Evolutionary conservation across 2,329 filamentous ascomycete species (phyloP).

Genomic region (Fonsecaea monophora): DNA sequence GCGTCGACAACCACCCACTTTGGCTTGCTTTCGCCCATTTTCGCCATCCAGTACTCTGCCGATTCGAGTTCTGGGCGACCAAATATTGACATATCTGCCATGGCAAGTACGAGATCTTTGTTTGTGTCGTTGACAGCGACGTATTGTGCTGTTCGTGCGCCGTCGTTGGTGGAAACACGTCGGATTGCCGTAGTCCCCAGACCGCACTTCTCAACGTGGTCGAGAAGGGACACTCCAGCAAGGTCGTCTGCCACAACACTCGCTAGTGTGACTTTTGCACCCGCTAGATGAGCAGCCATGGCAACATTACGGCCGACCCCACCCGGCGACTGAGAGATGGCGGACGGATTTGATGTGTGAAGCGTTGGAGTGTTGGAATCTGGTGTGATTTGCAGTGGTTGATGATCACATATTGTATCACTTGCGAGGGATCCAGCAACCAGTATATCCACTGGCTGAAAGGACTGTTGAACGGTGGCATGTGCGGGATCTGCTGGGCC

Average conservation of each 20-base stretch:
- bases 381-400: slow-evolving; percentile 52
- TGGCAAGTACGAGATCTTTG: slow-evolving; percentile 85
- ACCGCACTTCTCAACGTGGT: slow-evolving; percentile 67
- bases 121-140: slow-evolving; percentile 84
- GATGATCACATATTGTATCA: slow-evolving; percentile 84
- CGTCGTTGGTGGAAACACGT: slow-evolving; percentile 57
- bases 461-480: background rate
- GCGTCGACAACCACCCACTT: slow-evolving; percentile 84
- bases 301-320: slow-evolving; percentile 94
- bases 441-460: slow-evolving; percentile 67
- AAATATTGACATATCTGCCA: slow-evolving; percentile 94
- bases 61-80: slow-evolving; percentile 57
- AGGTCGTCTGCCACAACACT: slow-evolving; percentile 82
- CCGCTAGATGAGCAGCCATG: slow-evolving; percentile 76
- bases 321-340: slow-evolving; percentile 81
- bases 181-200: slow-evolving; percentile 71
- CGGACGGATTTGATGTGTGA: slow-evolving; percentile 85
- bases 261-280: slow-evolving; percentile 72
- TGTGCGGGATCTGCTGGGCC: background rate
- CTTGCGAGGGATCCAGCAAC: slow-evolving; percentile 88
- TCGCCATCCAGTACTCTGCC: slow-evolving; percentile 65
- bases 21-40: slow-evolving; percentile 64
- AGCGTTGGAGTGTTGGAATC: slow-evolving; percentile 51
- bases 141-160: slow-evolving; percentile 83
- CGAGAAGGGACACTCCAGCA: slow-evolving; percentile 75